Conservation (phyloP, 352 stramenopile species). For the Phytopythium oedochilum region DNA sequence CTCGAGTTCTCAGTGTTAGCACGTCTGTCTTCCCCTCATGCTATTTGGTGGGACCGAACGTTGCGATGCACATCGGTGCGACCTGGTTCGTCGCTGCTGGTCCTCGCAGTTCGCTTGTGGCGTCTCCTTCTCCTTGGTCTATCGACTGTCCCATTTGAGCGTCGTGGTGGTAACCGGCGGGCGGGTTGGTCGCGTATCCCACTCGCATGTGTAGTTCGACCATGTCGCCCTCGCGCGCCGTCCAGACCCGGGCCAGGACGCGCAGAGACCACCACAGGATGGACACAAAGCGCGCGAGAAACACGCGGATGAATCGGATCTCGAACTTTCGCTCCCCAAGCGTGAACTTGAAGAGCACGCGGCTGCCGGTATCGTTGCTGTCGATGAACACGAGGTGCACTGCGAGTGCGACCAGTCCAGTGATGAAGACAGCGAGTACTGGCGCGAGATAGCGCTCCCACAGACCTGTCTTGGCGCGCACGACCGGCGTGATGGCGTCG, state of each 20-base stretch:
- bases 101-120: background rate
- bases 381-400: background rate
- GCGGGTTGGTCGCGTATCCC: background rate
- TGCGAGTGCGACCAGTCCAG: background rate
- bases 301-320: background rate
- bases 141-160: background rate
- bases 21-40: background rate
- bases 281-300: background rate
- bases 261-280: constrained; percentile 7
- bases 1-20: background rate
- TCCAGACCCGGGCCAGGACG: background rate
- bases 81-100: background rate
- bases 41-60: background rate
- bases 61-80: background rate
- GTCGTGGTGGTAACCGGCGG: background rate
- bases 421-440: constrained; percentile 4
- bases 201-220: constrained; percentile 2
- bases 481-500: constrained; percentile 2
- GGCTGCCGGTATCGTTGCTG: background rate
- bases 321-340: constrained; percentile 1
- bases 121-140: background rate
- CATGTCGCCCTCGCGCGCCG: constrained; percentile 1
- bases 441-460: background rate
- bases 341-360: background rate
- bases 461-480: constrained; percentile 4